phyloP scores from a whole-genome alignment of 768 basidiomycete genomes.

The Vararia minispora region DNA sequence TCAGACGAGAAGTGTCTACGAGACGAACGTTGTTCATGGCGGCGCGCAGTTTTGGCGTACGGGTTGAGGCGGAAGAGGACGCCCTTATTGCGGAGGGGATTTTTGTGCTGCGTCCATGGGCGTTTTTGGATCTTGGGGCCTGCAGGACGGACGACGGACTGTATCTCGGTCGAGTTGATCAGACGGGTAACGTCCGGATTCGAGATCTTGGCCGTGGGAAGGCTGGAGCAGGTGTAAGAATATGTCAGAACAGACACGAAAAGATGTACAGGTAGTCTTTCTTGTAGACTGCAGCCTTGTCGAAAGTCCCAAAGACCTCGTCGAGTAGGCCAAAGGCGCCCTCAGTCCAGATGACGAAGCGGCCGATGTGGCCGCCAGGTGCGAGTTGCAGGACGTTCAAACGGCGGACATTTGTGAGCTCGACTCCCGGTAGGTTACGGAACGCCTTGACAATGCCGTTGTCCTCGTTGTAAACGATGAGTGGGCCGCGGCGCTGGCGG shows the following conservation, averaged over 20 bases:
- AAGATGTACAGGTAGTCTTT: conserved; percentile 71
- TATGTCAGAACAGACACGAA: conserved; percentile 1
- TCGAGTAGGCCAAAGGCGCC: conserved; percentile 87
- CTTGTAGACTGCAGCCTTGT: conserved; percentile 78
- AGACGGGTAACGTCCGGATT: conserved; percentile 95
- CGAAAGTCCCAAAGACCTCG: conserved; percentile 91
- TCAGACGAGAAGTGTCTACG: neutral
- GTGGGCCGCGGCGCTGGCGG: conserved; percentile 94
- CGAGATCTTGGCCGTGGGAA: conserved; percentile 92
- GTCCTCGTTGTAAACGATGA: conserved; percentile 95
- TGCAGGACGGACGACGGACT: conserved; percentile 89
- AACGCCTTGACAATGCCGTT: conserved; percentile 97
- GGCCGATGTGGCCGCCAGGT: conserved; percentile 97
- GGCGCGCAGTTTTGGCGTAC: conserved; percentile 89
- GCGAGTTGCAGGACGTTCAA: conserved; percentile 98
- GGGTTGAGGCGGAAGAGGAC: conserved; percentile 97
- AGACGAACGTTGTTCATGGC: conserved; percentile 76
- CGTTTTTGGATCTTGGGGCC: conserved; percentile 80
- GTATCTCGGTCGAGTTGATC: conserved; percentile 98
- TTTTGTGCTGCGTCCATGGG: conserved; percentile 99
- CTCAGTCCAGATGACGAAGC: conserved; percentile 99
- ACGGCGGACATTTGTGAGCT: conserved; percentile 86
- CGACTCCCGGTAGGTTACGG: conserved; percentile 98
- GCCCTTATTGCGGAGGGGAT: conserved; percentile 89
- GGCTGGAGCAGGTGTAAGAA: conserved; percentile 29